A percentile compares a stretch with the other conserved stretches of the same genome.
Evolutionary conservation across 768 basidiomycete species (phyloP).

Genomic region (Suillus hirtellus): DNA sequence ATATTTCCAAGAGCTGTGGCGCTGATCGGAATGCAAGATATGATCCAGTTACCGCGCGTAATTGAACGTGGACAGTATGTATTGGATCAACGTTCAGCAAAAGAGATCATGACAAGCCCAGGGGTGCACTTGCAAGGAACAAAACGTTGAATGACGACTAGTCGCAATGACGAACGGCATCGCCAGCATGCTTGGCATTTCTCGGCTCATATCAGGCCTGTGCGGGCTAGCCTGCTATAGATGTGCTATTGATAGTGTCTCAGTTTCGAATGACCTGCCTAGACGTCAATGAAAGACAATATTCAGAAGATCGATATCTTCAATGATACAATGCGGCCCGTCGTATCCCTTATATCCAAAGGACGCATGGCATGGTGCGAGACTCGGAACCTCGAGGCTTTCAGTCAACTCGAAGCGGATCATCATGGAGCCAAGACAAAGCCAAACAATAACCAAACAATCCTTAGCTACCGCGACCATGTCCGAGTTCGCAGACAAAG

Average conservation of each 20-base stretch:
- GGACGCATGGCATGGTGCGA: background rate
- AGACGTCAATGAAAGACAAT: background rate
- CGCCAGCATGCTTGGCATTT: background rate
- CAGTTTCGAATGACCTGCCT: background rate
- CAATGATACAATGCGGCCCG: background rate
- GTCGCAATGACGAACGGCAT: background rate
- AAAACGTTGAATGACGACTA: background rate
- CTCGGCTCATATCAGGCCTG: background rate
- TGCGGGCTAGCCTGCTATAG: no score
- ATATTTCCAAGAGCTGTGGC: constrained; percentile 2
- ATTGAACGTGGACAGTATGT: background rate
- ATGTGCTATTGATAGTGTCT: background rate
- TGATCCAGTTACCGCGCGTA: no score
- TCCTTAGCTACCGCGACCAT: constrained; percentile 18
- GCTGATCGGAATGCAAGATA: constrained; percentile 1
- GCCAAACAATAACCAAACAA: constrained; percentile 8
- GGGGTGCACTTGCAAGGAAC: background rate
- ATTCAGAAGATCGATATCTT: background rate
- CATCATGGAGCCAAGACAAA: background rate
- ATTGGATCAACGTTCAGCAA: background rate
- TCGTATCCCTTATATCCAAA: background rate
- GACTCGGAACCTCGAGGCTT: background rate
- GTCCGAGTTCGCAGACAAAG: constrained; percentile 32
- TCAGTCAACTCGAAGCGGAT: background rate
- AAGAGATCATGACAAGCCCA: background rate